Evolutionary conservation across 2,329 filamentous ascomycete genomes (phyloP).

Genomic region (Juglanconis sp.): DNA sequence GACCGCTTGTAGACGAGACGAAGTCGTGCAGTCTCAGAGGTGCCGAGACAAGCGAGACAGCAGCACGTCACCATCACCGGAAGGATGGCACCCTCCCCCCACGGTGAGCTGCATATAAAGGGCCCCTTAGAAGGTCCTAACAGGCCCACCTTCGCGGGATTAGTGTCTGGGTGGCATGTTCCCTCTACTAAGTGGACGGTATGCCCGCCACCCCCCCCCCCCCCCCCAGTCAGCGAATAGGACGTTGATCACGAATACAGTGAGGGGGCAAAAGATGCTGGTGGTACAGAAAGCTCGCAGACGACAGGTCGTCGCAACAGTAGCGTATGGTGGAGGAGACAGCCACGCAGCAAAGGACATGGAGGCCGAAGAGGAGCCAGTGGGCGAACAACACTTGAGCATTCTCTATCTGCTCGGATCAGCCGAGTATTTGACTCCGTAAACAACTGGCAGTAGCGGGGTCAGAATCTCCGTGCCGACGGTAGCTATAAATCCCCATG

Average conservation of each 20-base stretch:
- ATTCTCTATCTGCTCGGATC: background rate
- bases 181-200: constrained; percentile 1
- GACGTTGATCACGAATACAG: background rate
- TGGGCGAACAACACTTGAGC: background rate
- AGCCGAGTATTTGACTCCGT: background rate
- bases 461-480: constrained; percentile 1
- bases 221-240: background rate
- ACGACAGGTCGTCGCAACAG: background rate
- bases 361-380: background rate
- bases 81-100: constrained; percentile 11
- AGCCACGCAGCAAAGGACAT: constrained; percentile 2
- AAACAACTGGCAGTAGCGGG: constrained; percentile 2
- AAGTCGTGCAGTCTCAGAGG: constrained; percentile 5
- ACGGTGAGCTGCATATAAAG: constrained; percentile 16
- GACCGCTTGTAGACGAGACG: background rate
- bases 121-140: constrained; percentile 13
- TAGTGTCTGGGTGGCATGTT: constrained; percentile 4
- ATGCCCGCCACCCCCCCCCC: background rate
- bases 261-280: background rate
- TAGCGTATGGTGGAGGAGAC: background rate
- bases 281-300: background rate
- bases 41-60: constrained; percentile 10
- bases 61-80: background rate
- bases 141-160: constrained; percentile 9
- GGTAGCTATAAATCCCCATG: background rate